Conservation (phyloP, 495 filamentous ascomycete genomes). For the Hyaloscypha hepaticicola region DNA sequence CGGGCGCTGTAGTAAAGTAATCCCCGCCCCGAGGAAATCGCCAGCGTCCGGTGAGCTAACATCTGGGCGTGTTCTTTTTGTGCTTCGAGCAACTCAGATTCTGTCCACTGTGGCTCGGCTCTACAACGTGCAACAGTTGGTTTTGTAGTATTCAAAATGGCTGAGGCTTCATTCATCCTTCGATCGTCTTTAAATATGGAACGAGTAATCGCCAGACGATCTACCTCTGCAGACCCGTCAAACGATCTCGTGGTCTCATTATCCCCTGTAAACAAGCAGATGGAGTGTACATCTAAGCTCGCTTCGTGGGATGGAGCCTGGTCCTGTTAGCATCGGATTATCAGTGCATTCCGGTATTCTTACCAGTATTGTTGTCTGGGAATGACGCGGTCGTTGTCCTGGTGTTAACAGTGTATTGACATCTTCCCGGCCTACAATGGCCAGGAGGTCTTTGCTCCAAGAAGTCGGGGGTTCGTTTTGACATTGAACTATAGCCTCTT, state of each 20-base stretch:
- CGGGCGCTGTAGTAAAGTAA: constrained; percentile 82
- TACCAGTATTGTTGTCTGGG: constrained; percentile 34
- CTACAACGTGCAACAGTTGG: constrained; percentile 72
- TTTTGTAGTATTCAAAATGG: constrained; percentile 74
- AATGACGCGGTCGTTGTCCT: constrained; percentile 36
- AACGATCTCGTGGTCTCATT: constrained; percentile 58
- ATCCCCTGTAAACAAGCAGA: constrained; percentile 61
- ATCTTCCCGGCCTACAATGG: constrained; percentile 80
- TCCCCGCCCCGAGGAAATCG: constrained; percentile 79
- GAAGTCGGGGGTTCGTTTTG: constrained; percentile 75
- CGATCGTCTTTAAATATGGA: constrained; percentile 89
- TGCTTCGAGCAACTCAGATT: constrained; percentile 84
- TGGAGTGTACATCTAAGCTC: constrained; percentile 69
- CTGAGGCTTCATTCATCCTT: constrained; percentile 76
- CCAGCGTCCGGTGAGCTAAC: constrained; percentile 81
- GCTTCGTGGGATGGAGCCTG: constrained; percentile 63
- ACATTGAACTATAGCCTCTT: constrained; percentile 79
- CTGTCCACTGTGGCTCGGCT: constrained; percentile 75
- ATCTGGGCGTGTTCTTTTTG: constrained; percentile 86
- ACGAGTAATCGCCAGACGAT: constrained; percentile 75
- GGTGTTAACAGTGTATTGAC: constrained; percentile 64
- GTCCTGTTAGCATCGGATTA: background rate
- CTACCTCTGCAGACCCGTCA: constrained; percentile 68
- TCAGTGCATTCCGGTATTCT: constrained; percentile 29
- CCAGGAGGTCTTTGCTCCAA: constrained; percentile 68